Conservation (phyloP, 2,329 filamentous ascomycete genomes). For the Dothistroma pini region DNA sequence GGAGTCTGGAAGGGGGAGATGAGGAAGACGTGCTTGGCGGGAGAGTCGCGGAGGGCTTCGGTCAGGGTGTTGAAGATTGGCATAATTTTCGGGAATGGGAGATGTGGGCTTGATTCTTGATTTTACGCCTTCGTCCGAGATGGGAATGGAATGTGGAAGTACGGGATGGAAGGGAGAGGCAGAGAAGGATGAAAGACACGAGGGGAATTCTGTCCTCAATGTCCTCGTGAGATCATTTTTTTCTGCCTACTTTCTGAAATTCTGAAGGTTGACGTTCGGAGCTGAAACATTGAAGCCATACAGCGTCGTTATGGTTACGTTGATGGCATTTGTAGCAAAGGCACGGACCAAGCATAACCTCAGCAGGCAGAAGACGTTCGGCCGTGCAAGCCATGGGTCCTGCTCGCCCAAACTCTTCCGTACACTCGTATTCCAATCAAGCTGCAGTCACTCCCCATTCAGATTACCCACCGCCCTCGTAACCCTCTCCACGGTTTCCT, state of each 20-base stretch:
- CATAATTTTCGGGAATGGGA: not conserved
- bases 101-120: not conserved
- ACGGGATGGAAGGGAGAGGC: not conserved
- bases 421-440: no score
- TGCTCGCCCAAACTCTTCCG: no score
- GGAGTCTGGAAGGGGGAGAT: not conserved
- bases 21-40: not conserved
- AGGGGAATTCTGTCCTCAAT: not conserved
- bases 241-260: not conserved
- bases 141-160: not conserved
- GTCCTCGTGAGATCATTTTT: not conserved
- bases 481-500: conserved; percentile 33
- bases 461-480: conserved; percentile 29
- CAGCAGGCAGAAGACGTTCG: no score
- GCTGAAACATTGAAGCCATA: not conserved
- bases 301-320: not conserved
- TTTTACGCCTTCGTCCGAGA: not conserved
- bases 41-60: not conserved
- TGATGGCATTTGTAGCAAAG: not conserved
- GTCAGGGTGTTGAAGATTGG: conserved; percentile 4
- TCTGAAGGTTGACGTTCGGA: not conserved
- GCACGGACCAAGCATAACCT: no score
- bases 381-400: no score
- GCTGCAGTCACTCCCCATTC: conserved; percentile 17
- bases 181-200: not conserved